Base-by-base conservation (phyloP, 2,329 filamentous ascomycete species). In the Myriangium duriaei region DNA sequence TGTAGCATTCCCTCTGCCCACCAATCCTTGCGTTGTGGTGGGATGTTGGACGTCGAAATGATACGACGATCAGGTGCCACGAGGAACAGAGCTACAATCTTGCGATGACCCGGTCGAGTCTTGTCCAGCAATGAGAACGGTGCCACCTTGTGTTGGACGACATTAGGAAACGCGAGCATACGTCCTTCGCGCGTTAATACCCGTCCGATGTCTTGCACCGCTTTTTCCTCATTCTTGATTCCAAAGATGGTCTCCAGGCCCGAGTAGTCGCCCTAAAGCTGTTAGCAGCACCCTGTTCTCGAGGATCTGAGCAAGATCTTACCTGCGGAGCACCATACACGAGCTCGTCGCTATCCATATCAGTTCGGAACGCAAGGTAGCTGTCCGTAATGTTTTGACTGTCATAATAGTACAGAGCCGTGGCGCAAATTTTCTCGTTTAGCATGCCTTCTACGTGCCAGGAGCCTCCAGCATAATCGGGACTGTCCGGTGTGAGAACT, bases 341-440 rank as follows among this genome's bases (percentile, higher is more conserved):
- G 17, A 41, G 21, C 11, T 34, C 28, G 3, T 47, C 42, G 4
- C 14, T 16, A 10, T 42, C 41, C 7, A 44, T 24, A 4, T 31
- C 38, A 13, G 46, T 67, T 5, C 63, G 65, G 47, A 79, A 75
- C 3, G 56, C 55, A 4, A 79, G 59, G 3, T 46, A 48, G 29
- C 62, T 63, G 1, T 68, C 59, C 1, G 67, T 68, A 32, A 79
- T 67, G 50, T 81, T 81, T 0, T 74, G 65, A 32, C 53, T 58
- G 39, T 75, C 68, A 45, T 72, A 73, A 52, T 76, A 76, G 54
- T 75, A 76, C 12, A 81, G 57, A 0, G 75, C 71, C 0, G 74
- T 75, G 0, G 74, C 74, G 45, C 67, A 68, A 26, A 82, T 78
- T 44, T 69, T 70, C 52, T 81, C 76, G 47, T 81, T 80, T 56